These are phyloP conservation scores for Rhizopus stolonifer DNA, from an alignment of 371 early-diverging fungal genomes.

Conservation along the genomic window DNA sequence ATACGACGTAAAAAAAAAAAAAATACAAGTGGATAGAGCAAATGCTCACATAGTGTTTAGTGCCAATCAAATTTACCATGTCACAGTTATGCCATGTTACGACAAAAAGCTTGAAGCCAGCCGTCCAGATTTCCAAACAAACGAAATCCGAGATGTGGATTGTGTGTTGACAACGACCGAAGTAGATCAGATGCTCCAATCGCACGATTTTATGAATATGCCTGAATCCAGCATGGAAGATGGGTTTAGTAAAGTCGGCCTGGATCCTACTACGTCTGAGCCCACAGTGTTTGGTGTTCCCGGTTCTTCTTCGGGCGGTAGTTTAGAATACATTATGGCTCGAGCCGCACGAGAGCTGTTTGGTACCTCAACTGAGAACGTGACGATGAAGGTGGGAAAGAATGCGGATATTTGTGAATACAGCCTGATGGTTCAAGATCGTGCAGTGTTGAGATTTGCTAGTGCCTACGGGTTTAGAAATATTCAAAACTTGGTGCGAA, in stretches of 20 bases:
- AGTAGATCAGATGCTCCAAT: constrained; percentile 79
- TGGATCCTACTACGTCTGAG: constrained; percentile 38
- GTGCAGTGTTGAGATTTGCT: constrained; percentile 72
- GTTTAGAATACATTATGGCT: constrained; percentile 81
- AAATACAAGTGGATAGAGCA: too few relatives aligned
- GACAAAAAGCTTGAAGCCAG: constrained; percentile 98
- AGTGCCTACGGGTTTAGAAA: constrained; percentile 94
- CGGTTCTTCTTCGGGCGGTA: constrained; percentile 90
- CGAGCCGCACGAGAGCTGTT: constrained; percentile 80
- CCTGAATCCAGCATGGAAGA: constrained; percentile 56
- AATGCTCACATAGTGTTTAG: constrained; percentile 21
- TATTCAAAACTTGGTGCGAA: constrained; percentile 93
- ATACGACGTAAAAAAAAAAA: too few relatives aligned
- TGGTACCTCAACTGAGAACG: constrained; percentile 33
- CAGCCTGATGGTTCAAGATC: constrained; percentile 47
- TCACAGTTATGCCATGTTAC: constrained; percentile 96
- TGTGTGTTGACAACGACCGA: constrained; percentile 90
- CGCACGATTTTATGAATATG: constrained; percentile 43
- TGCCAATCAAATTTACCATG: constrained; percentile 83
- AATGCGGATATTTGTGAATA: constrained; percentile 84
- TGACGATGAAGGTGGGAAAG: constrained; percentile 66
- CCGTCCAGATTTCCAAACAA: constrained; percentile 84
- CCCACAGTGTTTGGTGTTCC: constrained; percentile 59
- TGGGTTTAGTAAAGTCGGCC: constrained; percentile 50
- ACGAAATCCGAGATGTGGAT: constrained; percentile 88